Base-by-base conservation (phyloP, 768 basidiomycete genomes). In the Termitomyces heimii region DNA sequence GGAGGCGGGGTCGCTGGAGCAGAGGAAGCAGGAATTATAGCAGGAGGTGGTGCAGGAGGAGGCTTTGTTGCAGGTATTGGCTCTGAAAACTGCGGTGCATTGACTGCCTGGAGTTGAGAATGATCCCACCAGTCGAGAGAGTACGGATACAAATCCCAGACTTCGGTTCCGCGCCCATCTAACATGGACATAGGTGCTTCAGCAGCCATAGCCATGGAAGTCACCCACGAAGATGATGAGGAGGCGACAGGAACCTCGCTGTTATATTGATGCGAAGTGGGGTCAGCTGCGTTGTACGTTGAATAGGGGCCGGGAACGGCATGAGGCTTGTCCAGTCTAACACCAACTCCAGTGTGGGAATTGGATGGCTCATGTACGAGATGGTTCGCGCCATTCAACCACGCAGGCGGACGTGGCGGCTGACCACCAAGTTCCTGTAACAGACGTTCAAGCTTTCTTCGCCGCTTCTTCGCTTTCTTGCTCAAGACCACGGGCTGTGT, bases 381-480 rank as follows among this genome's bases (percentile, higher is more conserved):
- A 63, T 53, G 40, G 31, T 59, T 56, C 28, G 31, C 14, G 14
- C 44, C 51, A 13, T 57, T 65, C 49, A 34, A 18, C 54, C 32
- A 63, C 53, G 16, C 45, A 1, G 52, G 52, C 24, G 58, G 57
- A 14, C 51, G 51, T 3, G 53, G 31, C 29, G 56, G 45, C 34
- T 63, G 66, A 35, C 66, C 66, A 37, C 67, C 66, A 9, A 55
- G 53, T 62, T 71, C 72, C 37, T 62, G 53, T 7, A 65, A 68
- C 53, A 73, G 66, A 10, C 69, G 67, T 57, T 77, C 73, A 26
- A 71, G 59, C 60, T 66, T 74, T 32, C 73, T 69, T 28, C 75
- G 68, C 9, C 74, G 67, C 61, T 79, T 80, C 56, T 71, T 72
- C 16, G 72, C 70, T 54, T 75, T 77, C 65, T 77, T 77, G 47